Conservation (phyloP, 2,329 filamentous ascomycete species). For the Ophiobolus disseminans region DNA sequence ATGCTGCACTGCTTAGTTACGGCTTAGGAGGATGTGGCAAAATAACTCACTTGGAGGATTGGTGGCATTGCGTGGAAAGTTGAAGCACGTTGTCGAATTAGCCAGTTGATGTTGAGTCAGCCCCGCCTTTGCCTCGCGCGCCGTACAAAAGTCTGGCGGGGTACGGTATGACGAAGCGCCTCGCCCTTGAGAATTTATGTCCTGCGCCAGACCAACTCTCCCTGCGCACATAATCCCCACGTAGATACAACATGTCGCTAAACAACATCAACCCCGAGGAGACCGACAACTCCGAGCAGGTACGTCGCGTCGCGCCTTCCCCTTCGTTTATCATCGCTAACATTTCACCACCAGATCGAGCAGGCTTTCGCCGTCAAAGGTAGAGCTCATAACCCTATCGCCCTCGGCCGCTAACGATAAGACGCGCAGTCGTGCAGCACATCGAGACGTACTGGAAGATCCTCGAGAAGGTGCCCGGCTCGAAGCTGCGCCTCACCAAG, state of each 20-base stretch:
- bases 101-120: slow-evolving; percentile 48
- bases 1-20: slow-evolving; percentile 40
- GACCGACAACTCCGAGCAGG: slow-evolving; percentile 74
- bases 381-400: slow-evolving; percentile 46
- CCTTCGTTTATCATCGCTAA: slow-evolving; percentile 15
- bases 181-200: slow-evolving; percentile 30
- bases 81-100: slow-evolving; percentile 27
- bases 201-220: slow-evolving; percentile 1
- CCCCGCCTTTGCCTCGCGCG: slow-evolving; percentile 37
- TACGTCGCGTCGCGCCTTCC: slow-evolving; percentile 49
- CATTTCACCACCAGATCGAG: slow-evolving; percentile 73
- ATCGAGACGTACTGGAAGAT: slow-evolving; percentile 97
- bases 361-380: slow-evolving; percentile 99
- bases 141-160: slow-evolving; percentile 17
- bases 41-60: slow-evolving; percentile 41
- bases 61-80: slow-evolving; percentile 43
- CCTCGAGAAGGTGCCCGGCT: slow-evolving; percentile 88
- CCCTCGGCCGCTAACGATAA: slow-evolving; percentile 19
- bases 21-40: not conserved
- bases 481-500: slow-evolving; percentile 87
- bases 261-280: slow-evolving; percentile 58
- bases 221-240: not conserved
- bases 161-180: slow-evolving; percentile 32
- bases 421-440: slow-evolving; percentile 77
- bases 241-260: slow-evolving; percentile 42